Percentiles rank a stretch among this genome's conserved stretches.
Conservation (phyloP, 371 early-diverging fungal species). For the Mortierella sp. region DNA sequence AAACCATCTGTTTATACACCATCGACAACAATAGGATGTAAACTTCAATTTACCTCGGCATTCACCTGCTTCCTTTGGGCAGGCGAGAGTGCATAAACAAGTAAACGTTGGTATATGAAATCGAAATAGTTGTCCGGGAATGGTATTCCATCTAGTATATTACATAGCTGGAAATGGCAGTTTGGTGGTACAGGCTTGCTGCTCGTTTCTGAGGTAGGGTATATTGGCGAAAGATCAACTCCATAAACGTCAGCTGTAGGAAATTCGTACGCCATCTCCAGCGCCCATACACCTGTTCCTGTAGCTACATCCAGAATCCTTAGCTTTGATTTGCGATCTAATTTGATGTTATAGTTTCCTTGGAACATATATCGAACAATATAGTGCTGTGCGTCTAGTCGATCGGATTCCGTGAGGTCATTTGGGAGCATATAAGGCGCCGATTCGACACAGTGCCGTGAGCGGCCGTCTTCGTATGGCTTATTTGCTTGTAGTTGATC, state of each 20-base stretch:
- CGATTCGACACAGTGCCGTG: conserved; percentile 54
- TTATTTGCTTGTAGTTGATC: conserved; percentile 2
- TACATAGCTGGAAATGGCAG: conserved; percentile 62
- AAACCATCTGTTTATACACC: no score
- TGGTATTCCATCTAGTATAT: conserved; percentile 65
- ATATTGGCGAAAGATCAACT: conserved; percentile 65
- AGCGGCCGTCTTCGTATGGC: conserved; percentile 58
- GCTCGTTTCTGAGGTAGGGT: conserved; percentile 52
- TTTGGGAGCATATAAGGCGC: conserved; percentile 62
- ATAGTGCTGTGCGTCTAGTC: conserved; percentile 37
- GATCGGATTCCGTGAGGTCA: conserved; percentile 53
- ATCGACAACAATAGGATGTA: no score
- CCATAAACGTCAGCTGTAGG: conserved; percentile 65
- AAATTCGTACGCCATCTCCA: conserved; percentile 69
- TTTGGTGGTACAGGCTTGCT: conserved; percentile 64
- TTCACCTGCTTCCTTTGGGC: conserved; percentile 35
- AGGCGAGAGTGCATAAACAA: conserved; percentile 24
- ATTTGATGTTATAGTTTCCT: conserved; percentile 36
- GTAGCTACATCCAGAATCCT: conserved; percentile 42
- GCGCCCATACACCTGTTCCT: conserved; percentile 59
- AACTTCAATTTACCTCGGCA: conserved; percentile 22
- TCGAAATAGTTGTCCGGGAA: conserved; percentile 65
- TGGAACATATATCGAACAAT: conserved; percentile 34
- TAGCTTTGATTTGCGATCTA: conserved; percentile 16
- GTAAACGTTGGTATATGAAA: conserved; percentile 64